Base-by-base conservation (phyloP, 768 basidiomycete species). In the Infundibulicybe gibba region DNA sequence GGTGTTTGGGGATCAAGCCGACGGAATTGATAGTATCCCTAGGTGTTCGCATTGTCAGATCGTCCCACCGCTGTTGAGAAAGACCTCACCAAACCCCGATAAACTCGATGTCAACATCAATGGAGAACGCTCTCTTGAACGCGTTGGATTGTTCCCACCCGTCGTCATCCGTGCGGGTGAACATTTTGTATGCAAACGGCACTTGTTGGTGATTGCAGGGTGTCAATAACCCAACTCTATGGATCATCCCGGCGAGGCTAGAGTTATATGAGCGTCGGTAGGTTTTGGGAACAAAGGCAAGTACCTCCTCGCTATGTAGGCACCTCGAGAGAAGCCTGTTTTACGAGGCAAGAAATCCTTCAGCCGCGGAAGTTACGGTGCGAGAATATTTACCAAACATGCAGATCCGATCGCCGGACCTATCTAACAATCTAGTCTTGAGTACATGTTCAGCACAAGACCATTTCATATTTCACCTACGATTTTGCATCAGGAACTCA, bases 1-100 rank as follows among this genome's bases (percentile, higher is more conserved):
- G 68, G 4, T 66, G 60, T 5, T 63, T 63, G 1, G 69, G 62
- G 49, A 77, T 57, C 21, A 72, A 49, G 10, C 77, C 79, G 10
- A 80, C 77, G 0, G 77, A 77, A 15, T 71, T 71, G 20, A 82
- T 78, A 0, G 77, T 80, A 53, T 82, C 80, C 77, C 77, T 80
- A n/a, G n/a, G n/a, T n/a, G 43, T 21, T 12, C 21, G 6, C 1
- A 34, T 3, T 17, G 17, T 19, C 14, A 30, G 50, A 34, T 51
- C 35, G 48, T 19, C 16, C 33, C 15, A 14, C 6, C 19, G 12
- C 11, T 32, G n/a, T 38, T 38, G 35, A 38, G 11, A 40, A 47
- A 16, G 17, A 9, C 50, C 65, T 15, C 45, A 74, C 74, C 72
- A 77, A 13, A 79, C 71, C 0, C 76, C 76, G 3, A 80, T 51